Evolutionary conservation across 1,284 basidiomycete genomes (phyloP), one percentile per base, ranked within the genome.

Genomic region (Stygiomarasmius scandens): DNA sequence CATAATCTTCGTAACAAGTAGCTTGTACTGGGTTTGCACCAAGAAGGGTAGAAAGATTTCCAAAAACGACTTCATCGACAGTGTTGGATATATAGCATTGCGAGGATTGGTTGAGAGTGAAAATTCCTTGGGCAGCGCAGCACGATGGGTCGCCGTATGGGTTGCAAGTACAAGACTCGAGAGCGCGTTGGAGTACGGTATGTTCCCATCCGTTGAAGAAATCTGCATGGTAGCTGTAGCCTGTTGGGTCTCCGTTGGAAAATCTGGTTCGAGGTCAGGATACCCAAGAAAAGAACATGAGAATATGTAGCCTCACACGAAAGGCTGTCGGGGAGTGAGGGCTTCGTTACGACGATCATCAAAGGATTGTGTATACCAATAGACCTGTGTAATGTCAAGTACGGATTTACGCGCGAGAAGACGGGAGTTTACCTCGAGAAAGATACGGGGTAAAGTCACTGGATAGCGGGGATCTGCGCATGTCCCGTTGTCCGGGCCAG

Each of bases 171-270:
- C 79, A 81, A 2, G 72, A 65, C 55, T 78, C 67, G 34, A 82
- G 72, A 22, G 78, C 80, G 11, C 69, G 73, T 58, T 78, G 71
- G 19, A 82, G 74, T 16, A 79, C 75, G 56, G 70, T 74, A 3
- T 62, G 51, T 46, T 80, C 74, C 81, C 81, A 83, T 25, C 80
- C 80, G 61, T 81, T 79, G 60, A 78, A 65, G 67, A 79, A 83
- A 60, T 83, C 81, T 41, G 75, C 80, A 66, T 83, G 81, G 58
- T 78, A 77, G 25, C 79, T 77, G 61, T 77, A 82, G 5, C 81
- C 81, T 41, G 80, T 82, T n/a, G 73, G 71, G 60, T 80, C 76
- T 2, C 76, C 76, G 44, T 76, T 68, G 4, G 76, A 65, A 54
- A 70, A 76, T 3, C 76, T 78, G 45, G 32, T 36, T 10, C 16